phyloP scores from a whole-genome alignment of 2,329 filamentous ascomycete genomes.

The Coniochaeta sp. region DNA sequence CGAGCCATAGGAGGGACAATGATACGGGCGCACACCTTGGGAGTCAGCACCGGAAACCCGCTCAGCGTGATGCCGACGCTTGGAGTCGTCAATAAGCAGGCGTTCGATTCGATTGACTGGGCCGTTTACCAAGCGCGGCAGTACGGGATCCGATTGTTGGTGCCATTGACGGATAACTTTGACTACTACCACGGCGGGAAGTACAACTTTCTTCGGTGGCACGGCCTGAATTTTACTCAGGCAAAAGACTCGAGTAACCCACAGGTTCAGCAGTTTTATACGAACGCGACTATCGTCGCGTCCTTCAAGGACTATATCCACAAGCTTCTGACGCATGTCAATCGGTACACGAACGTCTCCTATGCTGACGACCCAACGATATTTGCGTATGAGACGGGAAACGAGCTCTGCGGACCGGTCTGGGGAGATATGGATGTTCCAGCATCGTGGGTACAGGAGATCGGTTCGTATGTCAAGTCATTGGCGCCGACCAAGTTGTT shows the following conservation, averaged over 20 bases:
- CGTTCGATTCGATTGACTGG: conserved; percentile 40
- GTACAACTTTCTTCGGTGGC: conserved; percentile 39
- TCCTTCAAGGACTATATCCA: conserved; percentile 38
- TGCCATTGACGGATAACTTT: conserved; percentile 39
- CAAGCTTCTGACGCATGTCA: conserved; percentile 34
- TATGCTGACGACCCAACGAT: conserved; percentile 42
- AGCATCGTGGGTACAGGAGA: conserved; percentile 31
- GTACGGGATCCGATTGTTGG: conserved; percentile 34
- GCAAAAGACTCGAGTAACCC: conserved; percentile 26
- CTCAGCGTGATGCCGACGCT: conserved; percentile 33
- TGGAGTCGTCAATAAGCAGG: conserved; percentile 31
- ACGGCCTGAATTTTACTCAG: conserved; percentile 32
- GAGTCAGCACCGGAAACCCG: conserved; percentile 38
- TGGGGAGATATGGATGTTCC: conserved; percentile 37
- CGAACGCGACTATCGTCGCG: conserved; percentile 30
- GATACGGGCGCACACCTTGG: conserved; percentile 37
- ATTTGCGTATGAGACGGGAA: conserved; percentile 41
- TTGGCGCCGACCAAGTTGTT: conserved; percentile 36
- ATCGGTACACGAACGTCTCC: conserved; percentile 35
- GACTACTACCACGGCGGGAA: conserved; percentile 45
- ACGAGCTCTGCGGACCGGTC: conserved; percentile 35
- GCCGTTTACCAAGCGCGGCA: conserved; percentile 35
- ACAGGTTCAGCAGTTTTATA: conserved; percentile 37
- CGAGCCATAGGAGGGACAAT: conserved; percentile 35
- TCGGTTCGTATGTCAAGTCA: conserved; percentile 32